Base-by-base conservation (phyloP, 23 red algal species). In the Gracilaria gracilis region DNA sequence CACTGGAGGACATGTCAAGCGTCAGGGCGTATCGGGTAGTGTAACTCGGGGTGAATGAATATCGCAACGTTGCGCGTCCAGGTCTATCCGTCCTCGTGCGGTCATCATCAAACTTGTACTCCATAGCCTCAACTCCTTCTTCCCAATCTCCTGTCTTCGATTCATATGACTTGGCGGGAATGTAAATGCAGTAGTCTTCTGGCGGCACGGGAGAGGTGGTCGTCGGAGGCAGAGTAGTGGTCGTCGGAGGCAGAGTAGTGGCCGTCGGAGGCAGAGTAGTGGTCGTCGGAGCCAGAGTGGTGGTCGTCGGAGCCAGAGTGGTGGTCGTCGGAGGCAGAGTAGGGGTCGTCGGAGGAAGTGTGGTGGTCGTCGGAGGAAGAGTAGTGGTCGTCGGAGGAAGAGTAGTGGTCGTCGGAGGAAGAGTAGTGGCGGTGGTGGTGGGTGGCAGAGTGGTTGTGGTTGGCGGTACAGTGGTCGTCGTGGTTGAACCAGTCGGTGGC, bases 111-210 rank as follows among this genome's bases (percentile, higher is more conserved):
- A 23, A 21, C 42, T 69, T 62, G 76, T 76, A 90, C 27, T 27
- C 46, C 36, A 90, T 59, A 23, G 64, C 6, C 1, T 69, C 64
- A 9, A 24, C 34, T 47, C 38, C 71, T 25, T 48, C 29, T 25
- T 66, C 76, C 87, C 87, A 90, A 28, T 23, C 87, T 25, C 71
- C 55, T 3, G 87, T 66, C 46, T 77, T 59, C 16, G 24, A 28
- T 20, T 51, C 37, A 11, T 59, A 66, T 4, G 38, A 48, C 31
- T 32, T 73, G 27, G 87, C 87, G 8, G 76, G 70, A 70, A 90
- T 90, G 19, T 77, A 70, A 11, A 90, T 79, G 57, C 87, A 90
- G 11, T 57, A 70, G 32, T 31, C 29, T 17, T 4, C 19, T 29
- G 87, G 54, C 19, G 55, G 24, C 31, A 33, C 21, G 0, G 50